Conservation (phyloP, 2,329 filamentous ascomycete genomes). For the Botrytis byssoidea region DNA sequence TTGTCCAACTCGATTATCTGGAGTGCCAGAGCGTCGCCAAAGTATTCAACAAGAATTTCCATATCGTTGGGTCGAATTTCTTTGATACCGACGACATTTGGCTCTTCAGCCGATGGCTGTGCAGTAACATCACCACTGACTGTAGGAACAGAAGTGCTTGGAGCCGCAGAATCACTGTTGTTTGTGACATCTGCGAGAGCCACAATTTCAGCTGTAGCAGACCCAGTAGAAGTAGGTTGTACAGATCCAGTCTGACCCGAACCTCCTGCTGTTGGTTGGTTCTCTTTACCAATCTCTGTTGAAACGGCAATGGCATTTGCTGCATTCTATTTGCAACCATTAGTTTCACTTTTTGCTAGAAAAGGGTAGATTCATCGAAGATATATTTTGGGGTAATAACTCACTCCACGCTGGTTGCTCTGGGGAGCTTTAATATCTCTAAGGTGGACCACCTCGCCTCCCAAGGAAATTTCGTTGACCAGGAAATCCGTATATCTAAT, state of each 20-base stretch:
- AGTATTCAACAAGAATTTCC: constrained; percentile 45
- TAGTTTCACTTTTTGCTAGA: background rate
- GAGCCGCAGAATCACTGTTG: no score
- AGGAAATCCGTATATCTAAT: constrained; percentile 69
- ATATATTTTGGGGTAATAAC: background rate
- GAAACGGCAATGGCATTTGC: background rate
- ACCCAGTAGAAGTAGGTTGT: background rate
- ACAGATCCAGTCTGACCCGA: background rate
- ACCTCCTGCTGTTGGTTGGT: constrained; percentile 3
- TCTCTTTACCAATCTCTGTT: constrained; percentile 3
- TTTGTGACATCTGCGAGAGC: background rate
- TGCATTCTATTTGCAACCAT: constrained; percentile 1
- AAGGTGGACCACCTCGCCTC: constrained; percentile 63
- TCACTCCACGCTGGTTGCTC: background rate
- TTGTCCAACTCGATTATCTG: constrained; percentile 56
- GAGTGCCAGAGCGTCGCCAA: constrained; percentile 50
- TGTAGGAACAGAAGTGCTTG: background rate
- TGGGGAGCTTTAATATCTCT: constrained; percentile 40
- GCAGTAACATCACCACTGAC: background rate
- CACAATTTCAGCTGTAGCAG: background rate
- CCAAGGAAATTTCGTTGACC: constrained; percentile 67
- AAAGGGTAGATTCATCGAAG: background rate
- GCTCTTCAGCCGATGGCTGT: background rate
- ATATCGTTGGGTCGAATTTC: constrained; percentile 47
- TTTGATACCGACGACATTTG: constrained; percentile 27